Evolutionary conservation across 1,284 basidiomycete genomes (phyloP).

Genomic region (Entoloma clypeatum): DNA sequence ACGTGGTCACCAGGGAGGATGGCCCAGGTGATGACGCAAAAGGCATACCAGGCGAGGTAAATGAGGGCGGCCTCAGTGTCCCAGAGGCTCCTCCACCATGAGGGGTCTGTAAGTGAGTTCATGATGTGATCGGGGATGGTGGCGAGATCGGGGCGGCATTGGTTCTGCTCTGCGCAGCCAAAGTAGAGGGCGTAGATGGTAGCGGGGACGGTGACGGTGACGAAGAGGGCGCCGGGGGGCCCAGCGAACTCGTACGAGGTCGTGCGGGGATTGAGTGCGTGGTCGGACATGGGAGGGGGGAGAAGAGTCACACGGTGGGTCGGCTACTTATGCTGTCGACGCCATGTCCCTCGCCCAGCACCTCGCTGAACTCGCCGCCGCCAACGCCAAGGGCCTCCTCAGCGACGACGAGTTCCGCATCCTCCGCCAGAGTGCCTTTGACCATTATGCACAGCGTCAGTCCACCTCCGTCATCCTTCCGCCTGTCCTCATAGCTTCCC

Average conservation of each 20-base stretch:
- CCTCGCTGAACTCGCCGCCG: conserved; percentile 41
- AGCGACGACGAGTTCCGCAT: conserved; percentile 50
- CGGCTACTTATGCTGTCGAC: conserved; percentile 2
- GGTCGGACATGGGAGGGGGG: conserved; percentile 4
- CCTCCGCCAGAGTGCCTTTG: conserved; percentile 43
- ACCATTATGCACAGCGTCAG: conserved; percentile 15
- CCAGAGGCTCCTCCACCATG: conserved; percentile 75
- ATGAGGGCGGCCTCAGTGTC: conserved; percentile 74
- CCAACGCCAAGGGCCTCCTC: conserved; percentile 40
- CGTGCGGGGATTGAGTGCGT: conserved; percentile 62
- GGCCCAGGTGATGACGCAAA: conserved; percentile 79
- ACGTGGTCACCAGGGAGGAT: conserved; percentile 86
- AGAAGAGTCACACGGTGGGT: background rate
- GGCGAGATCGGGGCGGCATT: conserved; percentile 61
- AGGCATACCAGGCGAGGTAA: conserved; percentile 91
- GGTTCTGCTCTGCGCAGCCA: conserved; percentile 76
- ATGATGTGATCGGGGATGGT: conserved; percentile 43
- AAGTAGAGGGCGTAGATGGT: conserved; percentile 81
- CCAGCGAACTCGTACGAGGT: conserved; percentile 84
- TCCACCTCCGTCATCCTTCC: background rate
- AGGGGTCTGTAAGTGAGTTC: conserved; percentile 42
- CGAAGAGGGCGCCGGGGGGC: conserved; percentile 72
- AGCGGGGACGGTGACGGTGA: conserved; percentile 73
- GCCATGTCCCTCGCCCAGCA: conserved; percentile 38
- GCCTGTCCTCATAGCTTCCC: background rate